Base-by-base conservation (phyloP, 257 asterid genomes). In the Phtheirospermum japonicum region DNA sequence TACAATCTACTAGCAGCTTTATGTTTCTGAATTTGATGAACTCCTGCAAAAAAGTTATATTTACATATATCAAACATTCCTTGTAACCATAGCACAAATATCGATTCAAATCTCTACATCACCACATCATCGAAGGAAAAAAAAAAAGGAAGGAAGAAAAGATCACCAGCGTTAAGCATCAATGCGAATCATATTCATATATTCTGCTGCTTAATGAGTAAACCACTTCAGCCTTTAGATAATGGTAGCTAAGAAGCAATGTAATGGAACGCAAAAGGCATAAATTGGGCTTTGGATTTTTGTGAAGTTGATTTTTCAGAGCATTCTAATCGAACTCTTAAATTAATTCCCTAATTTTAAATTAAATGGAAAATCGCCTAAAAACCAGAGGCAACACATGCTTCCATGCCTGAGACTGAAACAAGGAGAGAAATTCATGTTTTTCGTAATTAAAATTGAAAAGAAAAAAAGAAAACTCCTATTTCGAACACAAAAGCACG, bases 11-110 rank as follows among this genome's bases (percentile, higher is more conserved):
- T 57, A 54, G 18, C 66, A 68, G 73, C 54, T 54, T 49, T 73
- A 57, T 64, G 63, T 56, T 73, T 75, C 40, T 46, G 75, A 62
- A 14, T 57, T 64, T 58, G 72, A 39, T 14, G 64, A 64, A 63
- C 39, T 73, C 78, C 96, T 88, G 94, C 71, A 13, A 1, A 45
- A n/a, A n/a, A n/a, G 0, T 4, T 17, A 17, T 4, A 46, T 8
- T 6, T 9, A 45, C 17, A 45, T 14, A 12, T 45, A 14, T 14
- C 2, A 45, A 7, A 48, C 53, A 48, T 0, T 18, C 10, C n/a
- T 36, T 36, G 42, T 36, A 36, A 36, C n/a, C n/a, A n/a, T n/a
- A n/a, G n/a, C n/a, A n/a, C n/a, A n/a, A n/a, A n/a, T n/a, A n/a
- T n/a, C n/a, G n/a, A n/a, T n/a, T n/a, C n/a, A n/a, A n/a, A n/a